Base-by-base conservation (phyloP, 768 basidiomycete species). In the Agaricus sinodeliciosus region DNA sequence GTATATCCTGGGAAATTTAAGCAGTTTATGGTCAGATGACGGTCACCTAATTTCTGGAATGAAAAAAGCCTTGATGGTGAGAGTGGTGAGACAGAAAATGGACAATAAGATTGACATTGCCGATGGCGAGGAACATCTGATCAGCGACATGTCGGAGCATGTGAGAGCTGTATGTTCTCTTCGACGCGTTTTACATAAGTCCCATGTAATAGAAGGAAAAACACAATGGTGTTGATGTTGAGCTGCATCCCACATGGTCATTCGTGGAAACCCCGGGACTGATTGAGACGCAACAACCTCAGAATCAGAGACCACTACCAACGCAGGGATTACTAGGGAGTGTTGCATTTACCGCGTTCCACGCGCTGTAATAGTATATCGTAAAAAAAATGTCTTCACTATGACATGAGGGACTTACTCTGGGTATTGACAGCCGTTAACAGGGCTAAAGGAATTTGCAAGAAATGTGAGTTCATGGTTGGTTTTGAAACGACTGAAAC, bases 361-460 rank as follows among this genome's bases (percentile, higher is more conserved):
- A 89, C 43, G 80, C 72, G 59, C 76, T 78, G 56, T 18, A 57
- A 52, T 48, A 51, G 37, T n/a, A 28, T 16, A 43, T 27, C 15
- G 8, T 31, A 5, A 31, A 31, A 1, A 31, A 31, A 31, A 8
- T 16, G 51, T 49, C 34, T 52, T 34, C 16, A 44, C 46, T 45
- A 49, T 40, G 34, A 28, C n/a, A 26, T 44, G 39, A 45, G 44
- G 28, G 35, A 63, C 73, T 63, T 49, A 76, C 75, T 80, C 67
- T 16, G 81, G 84, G 61, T 88, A 87, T 44, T 63, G 68, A 60
- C 87, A 89, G 7, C 84, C 86, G 45, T 72, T 66, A 43, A 88
- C 73, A 22, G 78, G 72, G 15, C 75, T 75, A 31, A 9, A 34
- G 13, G 16, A 35, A 13, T 41, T 42, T 28, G 19, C 25, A 53